These are phyloP conservation scores for Trichoderma reesei DNA, from an alignment of 495 filamentous ascomycete genomes.

Conservation along the genomic window DNA sequence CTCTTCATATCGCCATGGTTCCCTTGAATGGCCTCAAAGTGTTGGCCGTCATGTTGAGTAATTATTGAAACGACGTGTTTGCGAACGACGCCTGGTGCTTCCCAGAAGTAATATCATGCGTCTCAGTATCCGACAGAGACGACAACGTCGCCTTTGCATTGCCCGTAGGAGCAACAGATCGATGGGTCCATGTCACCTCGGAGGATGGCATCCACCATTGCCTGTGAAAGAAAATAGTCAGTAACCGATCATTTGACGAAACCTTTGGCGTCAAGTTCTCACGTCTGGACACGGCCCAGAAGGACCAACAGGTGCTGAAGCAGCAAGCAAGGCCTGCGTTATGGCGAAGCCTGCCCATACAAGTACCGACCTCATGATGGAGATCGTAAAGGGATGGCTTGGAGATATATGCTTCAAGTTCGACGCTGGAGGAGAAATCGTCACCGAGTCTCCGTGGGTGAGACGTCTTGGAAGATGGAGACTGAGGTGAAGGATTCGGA, in stretches of 20 bases:
- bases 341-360: background rate
- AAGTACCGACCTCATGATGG: conserved; percentile 10
- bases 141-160: conserved; percentile 37
- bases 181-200: conserved; percentile 33
- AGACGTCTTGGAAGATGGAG: no score
- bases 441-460: no score
- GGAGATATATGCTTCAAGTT: background rate
- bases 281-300: conserved; percentile 14
- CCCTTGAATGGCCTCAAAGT: background rate
- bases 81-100: background rate
- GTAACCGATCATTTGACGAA: conserved; percentile 6
- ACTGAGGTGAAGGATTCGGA: no score
- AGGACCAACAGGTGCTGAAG: conserved; percentile 8
- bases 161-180: conserved; percentile 40
- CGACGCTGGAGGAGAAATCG: background rate
- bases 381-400: background rate
- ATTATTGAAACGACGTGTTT: background rate
- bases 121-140: conserved; percentile 20
- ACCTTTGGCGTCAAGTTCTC: background rate
- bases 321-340: background rate
- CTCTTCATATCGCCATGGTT: background rate
- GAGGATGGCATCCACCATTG: conserved; percentile 37
- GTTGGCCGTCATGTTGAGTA: background rate
- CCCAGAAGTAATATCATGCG: background rate
- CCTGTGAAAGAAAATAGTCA: conserved; percentile 19